phyloP scores from a whole-genome alignment of 306 rosid species.

The apple (Malus domestica) region DNA sequence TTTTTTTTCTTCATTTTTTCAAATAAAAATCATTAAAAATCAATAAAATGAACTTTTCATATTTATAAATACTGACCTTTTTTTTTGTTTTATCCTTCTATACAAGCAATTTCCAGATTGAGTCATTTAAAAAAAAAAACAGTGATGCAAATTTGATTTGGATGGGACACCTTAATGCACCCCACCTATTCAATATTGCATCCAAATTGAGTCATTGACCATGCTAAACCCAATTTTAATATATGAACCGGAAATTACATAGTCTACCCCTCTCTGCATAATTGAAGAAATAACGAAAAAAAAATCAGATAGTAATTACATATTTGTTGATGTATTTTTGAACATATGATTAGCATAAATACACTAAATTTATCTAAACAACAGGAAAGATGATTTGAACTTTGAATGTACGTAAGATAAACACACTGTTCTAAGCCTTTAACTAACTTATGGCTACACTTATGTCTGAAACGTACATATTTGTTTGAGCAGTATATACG shows the following conservation, averaged over 20 bases:
- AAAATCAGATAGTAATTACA: background rate
- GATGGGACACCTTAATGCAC: background rate
- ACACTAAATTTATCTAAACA: background rate
- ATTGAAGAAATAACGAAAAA: background rate
- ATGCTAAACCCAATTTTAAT: background rate
- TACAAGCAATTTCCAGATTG: background rate
- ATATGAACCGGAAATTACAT: background rate
- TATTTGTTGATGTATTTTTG: background rate
- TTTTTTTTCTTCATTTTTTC: background rate
- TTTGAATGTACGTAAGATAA: background rate
- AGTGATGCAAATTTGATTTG: background rate
- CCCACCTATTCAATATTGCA: background rate
- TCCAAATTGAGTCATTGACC: conserved; percentile 1
- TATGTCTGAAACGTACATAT: background rate
- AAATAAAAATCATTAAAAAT: background rate
- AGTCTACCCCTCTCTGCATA: background rate
- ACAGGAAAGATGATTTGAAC: background rate
- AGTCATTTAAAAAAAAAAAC: background rate
- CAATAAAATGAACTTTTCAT: background rate
- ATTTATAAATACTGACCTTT: background rate
- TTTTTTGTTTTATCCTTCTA: background rate
- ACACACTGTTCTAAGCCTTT: background rate
- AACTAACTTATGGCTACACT: background rate
- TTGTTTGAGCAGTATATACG: background rate
- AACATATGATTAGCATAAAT: background rate